phyloP scores from a whole-genome alignment of 2,329 filamentous ascomycete genomes.

The Colletotrichum karsti region DNA sequence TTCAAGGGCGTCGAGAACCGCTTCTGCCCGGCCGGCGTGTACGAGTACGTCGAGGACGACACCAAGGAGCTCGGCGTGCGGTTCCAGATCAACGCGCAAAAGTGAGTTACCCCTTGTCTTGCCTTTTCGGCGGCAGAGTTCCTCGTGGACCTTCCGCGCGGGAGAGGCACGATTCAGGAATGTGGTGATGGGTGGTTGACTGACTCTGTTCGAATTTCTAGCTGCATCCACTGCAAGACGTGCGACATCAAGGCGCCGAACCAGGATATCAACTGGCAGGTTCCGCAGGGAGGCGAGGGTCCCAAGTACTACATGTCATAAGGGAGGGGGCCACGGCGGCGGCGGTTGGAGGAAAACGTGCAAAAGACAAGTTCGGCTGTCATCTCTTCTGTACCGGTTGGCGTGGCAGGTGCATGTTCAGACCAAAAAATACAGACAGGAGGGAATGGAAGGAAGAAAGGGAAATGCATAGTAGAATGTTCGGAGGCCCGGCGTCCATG shows the following conservation, averaged over 20 bases:
- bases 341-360: too few relatives aligned
- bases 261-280: conserved; percentile 98
- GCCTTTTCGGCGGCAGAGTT: background rate
- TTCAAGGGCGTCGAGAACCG: conserved; percentile 95
- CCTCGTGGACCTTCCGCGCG: background rate
- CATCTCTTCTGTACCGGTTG: background rate
- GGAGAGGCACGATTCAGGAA: background rate
- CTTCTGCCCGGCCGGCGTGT: conserved; percentile 97
- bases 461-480: background rate
- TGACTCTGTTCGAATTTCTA: conserved; percentile 43
- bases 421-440: background rate
- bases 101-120: conserved; percentile 66
- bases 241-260: conserved; percentile 98
- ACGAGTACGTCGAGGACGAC: conserved; percentile 96
- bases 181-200: background rate
- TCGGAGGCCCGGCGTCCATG: background rate
- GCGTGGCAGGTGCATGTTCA: background rate
- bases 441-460: background rate
- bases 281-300: conserved; percentile 88
- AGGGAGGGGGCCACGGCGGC: too few relatives aligned
- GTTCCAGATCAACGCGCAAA: conserved; percentile 98
- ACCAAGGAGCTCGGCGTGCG: conserved; percentile 87
- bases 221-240: conserved; percentile 99
- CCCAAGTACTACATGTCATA: conserved; percentile 78
- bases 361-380: background rate